Conservation (phyloP, 805 yeast genomes). For the Lipomyces mesembrius region DNA sequence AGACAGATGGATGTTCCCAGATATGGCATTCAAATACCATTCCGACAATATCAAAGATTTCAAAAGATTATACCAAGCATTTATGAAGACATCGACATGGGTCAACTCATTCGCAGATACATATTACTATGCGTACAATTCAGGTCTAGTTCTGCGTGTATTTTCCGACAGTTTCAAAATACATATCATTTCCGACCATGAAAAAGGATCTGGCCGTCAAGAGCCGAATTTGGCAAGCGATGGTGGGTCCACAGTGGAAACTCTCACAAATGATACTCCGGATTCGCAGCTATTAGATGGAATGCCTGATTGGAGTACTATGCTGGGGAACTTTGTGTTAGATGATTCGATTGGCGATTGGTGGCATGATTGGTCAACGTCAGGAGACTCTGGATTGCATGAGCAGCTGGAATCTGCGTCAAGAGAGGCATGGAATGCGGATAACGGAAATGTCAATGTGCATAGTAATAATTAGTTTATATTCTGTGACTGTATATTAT, state of each 20-base stretch:
- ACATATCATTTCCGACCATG: background rate
- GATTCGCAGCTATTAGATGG: slow-evolving; percentile 1
- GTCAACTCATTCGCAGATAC: slow-evolving; percentile 1
- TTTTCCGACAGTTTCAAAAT: slow-evolving; percentile 4
- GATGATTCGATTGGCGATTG: slow-evolving; percentile 30
- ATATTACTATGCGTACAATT: slow-evolving; percentile 9
- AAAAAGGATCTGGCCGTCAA: background rate
- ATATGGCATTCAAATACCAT: slow-evolving; percentile 27
- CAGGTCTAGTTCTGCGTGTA: background rate
- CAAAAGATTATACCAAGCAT: slow-evolving; percentile 23
- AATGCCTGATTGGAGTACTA: slow-evolving; percentile 9
- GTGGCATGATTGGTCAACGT: slow-evolving; percentile 36
- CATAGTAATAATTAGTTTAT: background rate
- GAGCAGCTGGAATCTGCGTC: background rate
- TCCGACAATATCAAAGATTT: slow-evolving; percentile 9
- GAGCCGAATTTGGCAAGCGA: background rate
- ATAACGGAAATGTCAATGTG: background rate
- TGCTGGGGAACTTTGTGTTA: slow-evolving; percentile 7
- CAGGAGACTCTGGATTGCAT: background rate
- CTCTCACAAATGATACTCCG: background rate
- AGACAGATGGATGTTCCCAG: slow-evolving; percentile 25
- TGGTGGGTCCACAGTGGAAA: slow-evolving; percentile 1
- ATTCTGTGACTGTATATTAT: background rate
- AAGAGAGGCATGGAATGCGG: background rate
- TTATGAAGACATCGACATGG: slow-evolving; percentile 13